These are phyloP conservation scores for Clonostachys solani DNA, from an alignment of 2,329 filamentous ascomycete genomes.

Conservation along the genomic window DNA sequence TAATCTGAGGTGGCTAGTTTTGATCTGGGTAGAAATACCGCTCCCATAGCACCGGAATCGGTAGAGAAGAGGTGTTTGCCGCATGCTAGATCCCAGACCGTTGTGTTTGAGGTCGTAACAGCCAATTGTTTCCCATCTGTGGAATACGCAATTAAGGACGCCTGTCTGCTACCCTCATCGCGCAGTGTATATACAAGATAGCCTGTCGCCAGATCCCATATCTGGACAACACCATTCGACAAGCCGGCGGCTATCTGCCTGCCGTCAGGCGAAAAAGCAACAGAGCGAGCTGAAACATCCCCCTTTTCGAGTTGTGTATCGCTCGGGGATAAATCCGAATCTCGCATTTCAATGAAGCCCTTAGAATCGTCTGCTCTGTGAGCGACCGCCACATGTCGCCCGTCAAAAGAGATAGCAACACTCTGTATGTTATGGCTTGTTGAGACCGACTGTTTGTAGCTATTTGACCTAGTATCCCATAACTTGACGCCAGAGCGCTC, in stretches of 20 bases:
- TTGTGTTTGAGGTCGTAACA: too few relatives aligned
- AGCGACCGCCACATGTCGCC: too few relatives aligned
- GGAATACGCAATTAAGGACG: conserved; percentile 1
- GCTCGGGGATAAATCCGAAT: too few relatives aligned
- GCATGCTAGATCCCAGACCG: neutral
- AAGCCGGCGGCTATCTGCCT: conserved; percentile 3
- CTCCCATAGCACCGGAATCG: neutral
- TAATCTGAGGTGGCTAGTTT: neutral
- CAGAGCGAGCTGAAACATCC: neutral
- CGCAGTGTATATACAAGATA: neutral
- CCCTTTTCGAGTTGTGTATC: too few relatives aligned
- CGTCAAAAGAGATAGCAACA: too few relatives aligned
- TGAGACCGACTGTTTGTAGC: too few relatives aligned
- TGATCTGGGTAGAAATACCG: neutral
- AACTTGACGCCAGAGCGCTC: too few relatives aligned
- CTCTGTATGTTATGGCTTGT: too few relatives aligned
- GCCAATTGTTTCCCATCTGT: neutral
- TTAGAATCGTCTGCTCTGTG: neutral
- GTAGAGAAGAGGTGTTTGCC: conserved; percentile 8
- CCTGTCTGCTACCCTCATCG: too few relatives aligned
- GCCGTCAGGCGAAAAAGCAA: conserved; percentile 8
- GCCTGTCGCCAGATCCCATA: conserved; percentile 3
- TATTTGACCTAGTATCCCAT: too few relatives aligned
- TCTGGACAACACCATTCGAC: neutral
- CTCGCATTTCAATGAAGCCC: too few relatives aligned